A percentile compares a stretch with the other conserved stretches of the same genome.
These are phyloP conservation scores for Achaetomiella virescens DNA, from an alignment of 495 filamentous ascomycete genomes.

Conservation along the genomic window DNA sequence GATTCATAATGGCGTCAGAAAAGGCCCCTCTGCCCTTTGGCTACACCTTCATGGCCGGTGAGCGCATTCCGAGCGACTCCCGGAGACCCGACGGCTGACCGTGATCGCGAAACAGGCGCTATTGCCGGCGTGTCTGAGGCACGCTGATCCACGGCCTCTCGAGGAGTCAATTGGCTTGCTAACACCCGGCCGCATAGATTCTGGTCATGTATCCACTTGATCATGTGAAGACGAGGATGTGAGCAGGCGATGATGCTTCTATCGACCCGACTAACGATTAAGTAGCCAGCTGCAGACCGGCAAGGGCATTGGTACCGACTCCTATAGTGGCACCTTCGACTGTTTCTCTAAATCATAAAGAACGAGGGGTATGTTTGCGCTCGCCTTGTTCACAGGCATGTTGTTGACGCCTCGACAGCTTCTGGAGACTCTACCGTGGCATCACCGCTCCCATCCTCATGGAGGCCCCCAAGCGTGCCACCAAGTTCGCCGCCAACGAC, in stretches of 20 bases:
- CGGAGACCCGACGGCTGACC: constrained; percentile 22
- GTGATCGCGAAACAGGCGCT: constrained; percentile 17
- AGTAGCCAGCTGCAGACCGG: constrained; percentile 80
- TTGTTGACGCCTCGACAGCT: constrained; percentile 41
- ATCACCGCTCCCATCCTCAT: constrained; percentile 95
- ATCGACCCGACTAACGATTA: constrained; percentile 25
- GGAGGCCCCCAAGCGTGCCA: constrained; percentile 97
- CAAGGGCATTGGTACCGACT: constrained; percentile 60
- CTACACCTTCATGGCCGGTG: constrained; percentile 34
- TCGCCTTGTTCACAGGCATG: not conserved
- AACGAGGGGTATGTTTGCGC: constrained; percentile 73
- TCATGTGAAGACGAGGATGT: constrained; percentile 97
- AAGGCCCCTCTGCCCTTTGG: constrained; percentile 31
- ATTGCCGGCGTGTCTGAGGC: constrained; percentile 28
- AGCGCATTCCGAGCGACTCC: constrained; percentile 2
- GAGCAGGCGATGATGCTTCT: constrained; percentile 32
- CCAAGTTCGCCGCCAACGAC: constrained; percentile 98
- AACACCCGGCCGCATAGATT: constrained; percentile 53
- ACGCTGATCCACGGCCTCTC: constrained; percentile 5
- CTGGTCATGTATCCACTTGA: constrained; percentile 94
- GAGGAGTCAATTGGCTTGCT: constrained; percentile 22
- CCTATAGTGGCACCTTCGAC: constrained; percentile 94
- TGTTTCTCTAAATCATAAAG: constrained; percentile 93
- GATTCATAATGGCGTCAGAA: constrained; percentile 26
- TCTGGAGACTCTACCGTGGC: constrained; percentile 87